Percentiles rank a stretch among this genome's conserved stretches.
Evolutionary conservation across 192 early-diverging fungal species (phyloP).

Genomic region (Gonapodya sp.): DNA sequence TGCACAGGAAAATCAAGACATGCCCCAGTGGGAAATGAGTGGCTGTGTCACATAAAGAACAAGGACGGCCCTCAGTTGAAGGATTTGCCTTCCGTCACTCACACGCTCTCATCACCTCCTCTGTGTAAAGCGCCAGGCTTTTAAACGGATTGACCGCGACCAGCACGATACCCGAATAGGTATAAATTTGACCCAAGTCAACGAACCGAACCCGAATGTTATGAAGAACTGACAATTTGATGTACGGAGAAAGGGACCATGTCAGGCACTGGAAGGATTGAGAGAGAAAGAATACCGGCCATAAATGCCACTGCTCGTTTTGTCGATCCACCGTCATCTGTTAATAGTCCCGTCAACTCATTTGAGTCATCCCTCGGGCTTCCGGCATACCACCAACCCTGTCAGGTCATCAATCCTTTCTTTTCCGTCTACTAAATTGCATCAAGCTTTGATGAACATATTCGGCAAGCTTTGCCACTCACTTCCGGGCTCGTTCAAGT

Average conservation of each 20-base stretch:
- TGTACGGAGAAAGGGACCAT: neutral
- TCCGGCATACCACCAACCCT: neutral
- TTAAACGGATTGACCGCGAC: conserved; percentile 97
- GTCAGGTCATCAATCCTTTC: no score
- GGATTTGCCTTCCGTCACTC: neutral
- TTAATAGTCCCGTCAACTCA: no score
- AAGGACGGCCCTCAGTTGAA: neutral
- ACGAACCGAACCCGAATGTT: conserved; percentile 82
- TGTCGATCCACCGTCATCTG: no score
- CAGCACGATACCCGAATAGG: conserved; percentile 96
- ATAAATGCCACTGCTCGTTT: conserved; percentile 11
- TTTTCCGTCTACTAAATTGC: no score
- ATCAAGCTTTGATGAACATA: no score
- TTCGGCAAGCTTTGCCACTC: conserved; percentile 18
- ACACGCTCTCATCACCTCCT: conserved; percentile 63
- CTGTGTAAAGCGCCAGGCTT: conserved; percentile 77
- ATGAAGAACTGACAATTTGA: conserved; percentile 62
- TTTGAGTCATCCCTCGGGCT: neutral
- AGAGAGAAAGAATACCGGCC: neutral
- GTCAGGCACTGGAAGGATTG: neutral
- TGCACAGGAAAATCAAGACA: no score
- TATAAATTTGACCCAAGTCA: conserved; percentile 87
- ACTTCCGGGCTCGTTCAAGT: conserved; percentile 83
- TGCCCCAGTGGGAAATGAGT: neutral
- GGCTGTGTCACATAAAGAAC: neutral